Evolutionary conservation across 2,329 filamentous ascomycete species (phyloP).

Genomic region (Pleurostoma richardsiae): DNA sequence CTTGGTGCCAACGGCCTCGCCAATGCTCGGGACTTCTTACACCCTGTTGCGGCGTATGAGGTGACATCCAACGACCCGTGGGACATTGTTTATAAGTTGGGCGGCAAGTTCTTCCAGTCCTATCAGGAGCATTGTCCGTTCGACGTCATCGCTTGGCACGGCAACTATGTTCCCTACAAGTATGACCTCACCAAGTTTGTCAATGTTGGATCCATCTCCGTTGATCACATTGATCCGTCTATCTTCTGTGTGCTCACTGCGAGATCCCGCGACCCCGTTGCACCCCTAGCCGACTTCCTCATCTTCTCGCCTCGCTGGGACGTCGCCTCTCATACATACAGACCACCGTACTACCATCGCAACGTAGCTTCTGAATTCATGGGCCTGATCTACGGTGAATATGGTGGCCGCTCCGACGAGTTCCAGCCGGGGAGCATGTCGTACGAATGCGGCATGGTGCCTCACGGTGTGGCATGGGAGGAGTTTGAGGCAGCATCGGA

Average conservation of each 20-base stretch:
- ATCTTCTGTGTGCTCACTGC: slow-evolving; percentile 63
- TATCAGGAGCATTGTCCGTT: slow-evolving; percentile 63
- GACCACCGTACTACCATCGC: slow-evolving; percentile 62
- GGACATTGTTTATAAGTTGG: slow-evolving; percentile 54
- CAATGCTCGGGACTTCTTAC: slow-evolving; percentile 60
- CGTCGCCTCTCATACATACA: slow-evolving; percentile 56
- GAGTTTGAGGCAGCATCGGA: too few relatives aligned
- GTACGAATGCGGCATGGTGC: too few relatives aligned
- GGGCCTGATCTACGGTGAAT: slow-evolving; percentile 39
- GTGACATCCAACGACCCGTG: not conserved
- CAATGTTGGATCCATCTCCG: slow-evolving; percentile 51
- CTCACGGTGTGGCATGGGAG: too few relatives aligned
- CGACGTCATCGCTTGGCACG: slow-evolving; percentile 69
- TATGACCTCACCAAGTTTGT: slow-evolving; percentile 53
- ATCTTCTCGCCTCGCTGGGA: slow-evolving; percentile 65
- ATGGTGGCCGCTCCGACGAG: not conserved
- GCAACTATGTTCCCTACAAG: slow-evolving; percentile 59
- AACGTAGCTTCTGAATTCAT: slow-evolving; percentile 54
- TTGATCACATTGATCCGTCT: slow-evolving; percentile 62
- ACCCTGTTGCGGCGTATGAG: slow-evolving; percentile 52
- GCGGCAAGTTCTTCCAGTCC: slow-evolving; percentile 54
- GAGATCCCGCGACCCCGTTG: slow-evolving; percentile 45
- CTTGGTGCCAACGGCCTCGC: slow-evolving; percentile 63
- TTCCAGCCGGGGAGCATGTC: too few relatives aligned
- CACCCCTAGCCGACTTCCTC: slow-evolving; percentile 58